A percentile compares a stretch with the other conserved stretches of the same genome.
Conservation (phyloP, 164 flowering plant genomes). For the Cinnamomum chago region DNA sequence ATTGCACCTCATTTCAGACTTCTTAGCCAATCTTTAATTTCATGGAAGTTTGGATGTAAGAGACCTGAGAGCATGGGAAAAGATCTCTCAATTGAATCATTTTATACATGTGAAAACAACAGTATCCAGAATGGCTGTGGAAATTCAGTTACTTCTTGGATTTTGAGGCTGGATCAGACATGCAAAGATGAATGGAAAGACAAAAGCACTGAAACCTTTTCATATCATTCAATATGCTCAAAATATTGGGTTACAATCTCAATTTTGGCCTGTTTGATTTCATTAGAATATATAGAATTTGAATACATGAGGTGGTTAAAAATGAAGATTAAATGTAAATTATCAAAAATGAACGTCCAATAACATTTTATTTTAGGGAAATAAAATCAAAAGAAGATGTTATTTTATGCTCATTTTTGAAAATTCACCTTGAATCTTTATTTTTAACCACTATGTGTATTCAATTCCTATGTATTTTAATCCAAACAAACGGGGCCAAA, state of each 20-base stretch:
- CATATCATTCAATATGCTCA: background rate
- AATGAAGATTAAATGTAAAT: background rate
- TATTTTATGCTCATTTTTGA: no score
- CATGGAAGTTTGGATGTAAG: background rate
- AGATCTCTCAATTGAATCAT: conserved; percentile 51
- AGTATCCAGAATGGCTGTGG: conserved; percentile 59
- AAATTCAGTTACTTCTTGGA: conserved; percentile 27
- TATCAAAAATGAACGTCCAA: background rate
- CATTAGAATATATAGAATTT: no score
- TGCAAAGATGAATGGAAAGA: background rate
- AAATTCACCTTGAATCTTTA: no score
- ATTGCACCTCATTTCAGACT: conserved; percentile 75
- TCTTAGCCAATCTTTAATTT: background rate
- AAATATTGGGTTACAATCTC: background rate
- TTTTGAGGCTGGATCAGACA: conserved; percentile 27
- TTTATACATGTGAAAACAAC: conserved; percentile 56
- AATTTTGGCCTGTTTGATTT: background rate
- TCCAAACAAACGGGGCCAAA: no score
- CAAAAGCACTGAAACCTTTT: background rate
- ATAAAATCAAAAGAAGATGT: no score
- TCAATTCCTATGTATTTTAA: no score
- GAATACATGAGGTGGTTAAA: background rate
- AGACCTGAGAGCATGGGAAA: background rate
- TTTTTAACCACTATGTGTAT: no score
- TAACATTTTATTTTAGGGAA: no score